These are phyloP conservation scores for Ceratobasidium sp. DNA, from an alignment of 1,284 basidiomycete species.

Conservation along the genomic window DNA sequence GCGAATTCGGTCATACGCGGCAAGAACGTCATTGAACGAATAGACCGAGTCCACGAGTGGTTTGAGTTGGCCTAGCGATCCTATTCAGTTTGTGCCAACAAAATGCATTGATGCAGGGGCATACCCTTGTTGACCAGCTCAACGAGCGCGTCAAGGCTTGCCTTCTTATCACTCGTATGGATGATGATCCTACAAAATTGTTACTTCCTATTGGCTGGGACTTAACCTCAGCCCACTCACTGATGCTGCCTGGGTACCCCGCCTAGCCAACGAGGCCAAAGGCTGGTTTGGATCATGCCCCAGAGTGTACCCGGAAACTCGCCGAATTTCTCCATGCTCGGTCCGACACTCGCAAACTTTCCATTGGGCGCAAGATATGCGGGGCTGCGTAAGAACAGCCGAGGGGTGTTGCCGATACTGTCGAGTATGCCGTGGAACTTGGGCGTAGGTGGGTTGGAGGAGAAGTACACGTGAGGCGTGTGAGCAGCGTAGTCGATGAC, in stretches of 20 bases:
- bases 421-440: slow-evolving; percentile 53
- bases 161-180: slow-evolving; percentile 50
- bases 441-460: slow-evolving; percentile 49
- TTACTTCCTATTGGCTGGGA: slow-evolving; percentile 36
- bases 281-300: slow-evolving; percentile 14
- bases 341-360: slow-evolving; percentile 50
- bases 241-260: slow-evolving; percentile 42
- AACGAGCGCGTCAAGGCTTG: slow-evolving; percentile 54
- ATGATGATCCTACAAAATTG: slow-evolving; percentile 49
- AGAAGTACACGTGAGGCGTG: slow-evolving; percentile 57
- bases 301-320: slow-evolving; percentile 42
- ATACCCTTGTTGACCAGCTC: slow-evolving; percentile 58
- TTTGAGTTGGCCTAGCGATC: slow-evolving; percentile 59
- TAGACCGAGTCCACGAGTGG: slow-evolving; percentile 67
- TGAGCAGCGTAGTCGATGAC: slow-evolving; percentile 65
- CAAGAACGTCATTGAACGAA: slow-evolving; percentile 61
- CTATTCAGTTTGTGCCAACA: slow-evolving; percentile 42
- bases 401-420: slow-evolving; percentile 47
- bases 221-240: slow-evolving; percentile 44
- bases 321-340: slow-evolving; percentile 46
- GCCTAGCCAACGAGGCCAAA: slow-evolving; percentile 45
- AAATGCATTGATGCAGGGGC: slow-evolving; percentile 41
- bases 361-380: slow-evolving; percentile 50
- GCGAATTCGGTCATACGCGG: slow-evolving; percentile 68
- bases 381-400: slow-evolving; percentile 48